phyloP scores from a whole-genome alignment of 1,284 basidiomycete genomes.

The Boletus mariae region DNA sequence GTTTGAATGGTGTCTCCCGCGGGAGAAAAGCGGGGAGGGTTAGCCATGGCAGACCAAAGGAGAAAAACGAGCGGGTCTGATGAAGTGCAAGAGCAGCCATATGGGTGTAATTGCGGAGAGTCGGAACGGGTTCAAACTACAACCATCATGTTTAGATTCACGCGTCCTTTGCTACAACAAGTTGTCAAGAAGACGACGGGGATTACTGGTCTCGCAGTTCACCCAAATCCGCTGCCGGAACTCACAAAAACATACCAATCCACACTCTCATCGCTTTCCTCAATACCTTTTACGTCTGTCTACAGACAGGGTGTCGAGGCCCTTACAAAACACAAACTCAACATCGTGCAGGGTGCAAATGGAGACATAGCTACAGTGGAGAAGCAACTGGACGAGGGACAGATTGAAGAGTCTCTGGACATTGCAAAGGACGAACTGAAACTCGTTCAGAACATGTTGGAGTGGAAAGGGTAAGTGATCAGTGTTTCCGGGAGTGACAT shows the following conservation, averaged over 20 bases:
- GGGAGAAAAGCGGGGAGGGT: slow-evolving; percentile 30
- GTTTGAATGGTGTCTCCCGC: slow-evolving; percentile 30
- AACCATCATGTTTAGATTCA: slow-evolving; percentile 69
- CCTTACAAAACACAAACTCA: slow-evolving; percentile 80
- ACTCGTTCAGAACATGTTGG: slow-evolving; percentile 80
- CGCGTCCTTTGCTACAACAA: slow-evolving; percentile 67
- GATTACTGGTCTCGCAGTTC: slow-evolving; percentile 70
- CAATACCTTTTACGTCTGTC: slow-evolving; percentile 77
- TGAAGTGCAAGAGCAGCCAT: slow-evolving; percentile 44
- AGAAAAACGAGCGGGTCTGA: slow-evolving; percentile 33
- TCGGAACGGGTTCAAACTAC: background rate
- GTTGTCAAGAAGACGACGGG: slow-evolving; percentile 75
- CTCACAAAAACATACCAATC: slow-evolving; percentile 75
- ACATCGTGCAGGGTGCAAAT: slow-evolving; percentile 65
- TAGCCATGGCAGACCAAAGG: slow-evolving; percentile 40
- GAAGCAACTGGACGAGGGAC: slow-evolving; percentile 69
- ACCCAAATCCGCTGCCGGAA: slow-evolving; percentile 76
- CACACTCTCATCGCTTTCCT: slow-evolving; percentile 70
- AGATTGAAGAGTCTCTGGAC: slow-evolving; percentile 81
- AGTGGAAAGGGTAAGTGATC: slow-evolving; percentile 91
- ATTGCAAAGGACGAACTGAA: slow-evolving; percentile 83
- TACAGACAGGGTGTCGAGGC: slow-evolving; percentile 92
- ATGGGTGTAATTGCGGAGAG: background rate
- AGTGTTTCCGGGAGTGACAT: slow-evolving; percentile 1
- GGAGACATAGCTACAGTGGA: slow-evolving; percentile 69